Base-by-base conservation (phyloP, 371 early-diverging fungal genomes). In the Mucor plumbeus region DNA sequence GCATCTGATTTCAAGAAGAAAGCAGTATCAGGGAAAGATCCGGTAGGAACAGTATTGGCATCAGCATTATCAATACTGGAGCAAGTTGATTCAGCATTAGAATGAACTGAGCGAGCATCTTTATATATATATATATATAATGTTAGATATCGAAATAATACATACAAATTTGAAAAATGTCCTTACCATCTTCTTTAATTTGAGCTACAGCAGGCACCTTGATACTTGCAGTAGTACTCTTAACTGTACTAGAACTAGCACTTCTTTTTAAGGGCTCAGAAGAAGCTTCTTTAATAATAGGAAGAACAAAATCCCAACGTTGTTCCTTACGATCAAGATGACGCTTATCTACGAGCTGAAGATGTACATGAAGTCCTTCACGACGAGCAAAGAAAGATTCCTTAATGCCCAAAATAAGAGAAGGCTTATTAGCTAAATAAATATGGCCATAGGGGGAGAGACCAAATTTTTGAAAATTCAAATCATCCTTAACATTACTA, bases 371-470 rank as follows among this genome's bases (percentile, higher is more conserved):
- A 36, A 78, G 69, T 11, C 83, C 83, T 59, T 82, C 83, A 59
- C 79, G 76, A 33, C 80, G 76, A 19, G 78, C 65, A 61, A 82
- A 82, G 71, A 80, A 80, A 4, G 80, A 77, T 55, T 82, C 83
- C 55, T 82, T 82, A 54, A 85, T 80, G 56, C 85, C 87, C 21
- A 87, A 74, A 13, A 87, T 81, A 21, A 87, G 67, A 41, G 75
- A 69, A 10, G 77, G 73, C 17, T 82, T 68, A 48, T 72, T 67
- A 59, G 72, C 71, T 33, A 85, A 50, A 61, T 80, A 83, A 54
- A 82, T 78, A 58, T 82, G 80, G 9, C 83, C 83, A 53, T 82
- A 70, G 14, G 73, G 48, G 19, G 78, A 70, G 5, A 80, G 59
- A 17, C 71, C 78, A 75, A 75, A 82, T 3, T 60, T 64, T 67